Conservation (phyloP, 345 rosid species). For the Heritiera fomes region DNA sequence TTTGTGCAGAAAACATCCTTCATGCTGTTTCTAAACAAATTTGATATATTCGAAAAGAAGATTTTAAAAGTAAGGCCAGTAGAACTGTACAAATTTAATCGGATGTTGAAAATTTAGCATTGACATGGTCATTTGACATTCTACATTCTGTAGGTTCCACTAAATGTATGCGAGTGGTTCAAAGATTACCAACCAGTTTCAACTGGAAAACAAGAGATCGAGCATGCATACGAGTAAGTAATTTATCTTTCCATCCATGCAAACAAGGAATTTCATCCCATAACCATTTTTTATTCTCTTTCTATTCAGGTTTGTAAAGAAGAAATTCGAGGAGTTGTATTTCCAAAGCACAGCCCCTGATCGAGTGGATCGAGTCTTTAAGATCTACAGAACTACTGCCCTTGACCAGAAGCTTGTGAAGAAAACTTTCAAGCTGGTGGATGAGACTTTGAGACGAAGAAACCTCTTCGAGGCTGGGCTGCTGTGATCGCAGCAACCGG, state of each 20-base stretch:
- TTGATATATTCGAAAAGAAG: constrained; percentile 95
- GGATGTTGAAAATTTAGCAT: neutral
- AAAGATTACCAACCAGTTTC: constrained; percentile 90
- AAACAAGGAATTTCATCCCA: neutral
- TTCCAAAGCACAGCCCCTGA: constrained; percentile 84
- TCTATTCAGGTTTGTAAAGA: constrained; percentile 78
- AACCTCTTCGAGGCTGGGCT: constrained; percentile 94
- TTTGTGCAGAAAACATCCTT: constrained; percentile 89
- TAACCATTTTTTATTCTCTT: neutral
- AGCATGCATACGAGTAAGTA: constrained; percentile 96
- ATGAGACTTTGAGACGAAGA: constrained; percentile 87
- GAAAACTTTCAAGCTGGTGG: constrained; percentile 98
- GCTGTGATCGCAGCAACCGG: constrained; percentile 42
- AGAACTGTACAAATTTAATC: neutral
- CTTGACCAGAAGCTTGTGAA: constrained; percentile 97
- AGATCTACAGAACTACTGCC: constrained; percentile 92
- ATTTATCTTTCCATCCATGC: neutral
- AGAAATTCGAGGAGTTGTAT: constrained; percentile 92
- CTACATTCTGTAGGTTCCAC: constrained; percentile 60
- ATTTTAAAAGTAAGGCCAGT: constrained; percentile 66
- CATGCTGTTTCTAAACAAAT: constrained; percentile 96
- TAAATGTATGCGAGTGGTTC: constrained; percentile 91
- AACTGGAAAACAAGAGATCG: constrained; percentile 88
- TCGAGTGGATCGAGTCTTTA: constrained; percentile 86
- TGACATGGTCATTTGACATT: constrained; percentile 11